Base-by-base conservation (phyloP, 2,329 filamentous ascomycete species). In the Penicillium expansum region DNA sequence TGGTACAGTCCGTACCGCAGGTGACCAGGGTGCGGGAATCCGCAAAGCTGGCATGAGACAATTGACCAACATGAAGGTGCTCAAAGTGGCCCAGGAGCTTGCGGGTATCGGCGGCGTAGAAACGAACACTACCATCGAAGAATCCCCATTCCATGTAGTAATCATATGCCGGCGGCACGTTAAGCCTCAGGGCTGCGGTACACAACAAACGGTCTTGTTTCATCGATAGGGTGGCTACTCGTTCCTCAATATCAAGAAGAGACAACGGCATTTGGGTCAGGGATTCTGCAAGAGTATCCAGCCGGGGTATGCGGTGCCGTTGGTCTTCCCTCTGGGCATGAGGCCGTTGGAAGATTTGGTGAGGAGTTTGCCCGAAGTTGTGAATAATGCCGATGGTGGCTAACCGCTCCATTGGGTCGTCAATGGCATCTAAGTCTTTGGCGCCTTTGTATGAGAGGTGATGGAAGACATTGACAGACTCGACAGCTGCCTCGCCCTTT, bases 71-170 rank as follows among this genome's bases (percentile, higher is more conserved):
- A 71, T 99, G 94, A 2, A 97, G 80, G 69, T 97, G 95, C 73
- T 99, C 94, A 69, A 93, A 96, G 18, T 97, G 82, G 0, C 93
- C 93, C 35, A 95, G 85, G 22, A 89, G 80, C 79, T 91, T 92
- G 69, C 90, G 87, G 56, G 85, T 90, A 63, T 96, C 91, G 47
- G 88, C 86, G 54, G 89, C 85, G 76, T 91, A 96, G 79, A 99
- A 97, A 4, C 94, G 88, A 29, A 99, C 84, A 64, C 91, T 95
- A 65, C 90, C 91, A 73, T 99, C 94, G 0, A 91, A 89, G 67
- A 95, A 97, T 1, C 93, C 93, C 93, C 93, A 97, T 76, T 97
- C 92, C 64, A 97, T 83, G 68, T 91, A 96, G 66, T 92, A 92
- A 74, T 97, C 92, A 69, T 91, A 96, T 48, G 80, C 78, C 0